Evolutionary conservation across 2,329 filamentous ascomycete genomes (phyloP).

Genomic region (Davidsoniella australis): DNA sequence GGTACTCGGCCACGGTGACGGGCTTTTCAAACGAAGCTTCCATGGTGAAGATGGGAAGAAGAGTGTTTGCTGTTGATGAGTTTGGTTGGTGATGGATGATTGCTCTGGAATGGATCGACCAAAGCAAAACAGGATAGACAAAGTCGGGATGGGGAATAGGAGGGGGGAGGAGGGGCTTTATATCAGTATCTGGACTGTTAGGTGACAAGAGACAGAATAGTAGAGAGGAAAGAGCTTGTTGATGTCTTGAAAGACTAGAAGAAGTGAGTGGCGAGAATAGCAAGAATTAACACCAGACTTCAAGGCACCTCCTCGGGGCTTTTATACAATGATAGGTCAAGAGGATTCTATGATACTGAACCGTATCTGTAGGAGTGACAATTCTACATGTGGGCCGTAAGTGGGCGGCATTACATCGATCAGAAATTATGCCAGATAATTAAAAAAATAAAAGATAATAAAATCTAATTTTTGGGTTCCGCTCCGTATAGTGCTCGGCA

Average conservation of each 20-base stretch:
- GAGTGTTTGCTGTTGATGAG: not conserved
- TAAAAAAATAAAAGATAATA: no score
- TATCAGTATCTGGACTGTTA: not conserved
- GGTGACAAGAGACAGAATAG: no score
- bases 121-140: not conserved
- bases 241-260: not conserved
- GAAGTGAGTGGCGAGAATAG: slow-evolving; percentile 2
- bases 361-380: not conserved
- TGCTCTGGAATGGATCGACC: not conserved
- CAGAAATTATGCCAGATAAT: not conserved
- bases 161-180: slow-evolving; percentile 3
- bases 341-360: not conserved
- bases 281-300: not conserved
- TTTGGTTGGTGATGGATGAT: not conserved
- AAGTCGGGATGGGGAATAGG: not conserved
- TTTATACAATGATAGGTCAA: not conserved
- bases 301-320: not conserved
- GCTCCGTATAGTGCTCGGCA: no score
- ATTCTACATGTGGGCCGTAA: not conserved
- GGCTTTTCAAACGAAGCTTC: slow-evolving; percentile 26
- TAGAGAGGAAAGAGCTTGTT: not conserved
- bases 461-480: no score
- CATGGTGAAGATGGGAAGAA: not conserved
- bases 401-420: not conserved
- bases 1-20: slow-evolving; percentile 47